phyloP scores from a whole-genome alignment of 2,329 filamentous ascomycete genomes.

The Alternaria arborescens region DNA sequence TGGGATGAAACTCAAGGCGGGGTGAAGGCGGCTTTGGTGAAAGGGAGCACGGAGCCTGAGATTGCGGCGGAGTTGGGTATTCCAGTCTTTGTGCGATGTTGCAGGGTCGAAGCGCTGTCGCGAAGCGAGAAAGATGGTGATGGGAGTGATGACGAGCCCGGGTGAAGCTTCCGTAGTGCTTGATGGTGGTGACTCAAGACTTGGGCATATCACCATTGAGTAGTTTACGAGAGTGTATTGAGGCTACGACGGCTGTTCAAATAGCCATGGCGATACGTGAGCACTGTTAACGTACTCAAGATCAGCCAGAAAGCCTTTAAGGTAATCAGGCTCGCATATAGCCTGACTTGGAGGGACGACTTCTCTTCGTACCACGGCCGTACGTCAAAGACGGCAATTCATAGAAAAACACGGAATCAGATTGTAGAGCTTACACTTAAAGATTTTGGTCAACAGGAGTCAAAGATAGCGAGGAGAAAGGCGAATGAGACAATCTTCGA shows the following conservation, averaged over 20 bases:
- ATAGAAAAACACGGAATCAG: too few species aligned
- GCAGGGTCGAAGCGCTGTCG: neutral
- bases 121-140: conserved; percentile 1
- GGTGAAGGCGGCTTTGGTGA: neutral
- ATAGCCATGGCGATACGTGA: neutral
- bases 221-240: neutral
- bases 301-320: neutral
- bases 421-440: neutral
- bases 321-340: neutral
- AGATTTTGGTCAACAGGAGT: neutral
- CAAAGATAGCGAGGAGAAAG: neutral
- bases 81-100: neutral
- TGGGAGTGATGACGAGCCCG: neutral
- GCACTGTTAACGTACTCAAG: neutral
- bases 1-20: neutral
- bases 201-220: neutral
- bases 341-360: neutral
- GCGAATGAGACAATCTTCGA: neutral
- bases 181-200: neutral
- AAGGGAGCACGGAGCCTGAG: neutral
- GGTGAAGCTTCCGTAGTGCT: neutral
- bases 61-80: neutral
- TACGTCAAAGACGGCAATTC: neutral
- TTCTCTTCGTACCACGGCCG: too few species aligned
- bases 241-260: neutral